These are phyloP conservation scores for Eutypa lata DNA, from an alignment of 2,329 filamentous ascomycete genomes.

Conservation along the genomic window DNA sequence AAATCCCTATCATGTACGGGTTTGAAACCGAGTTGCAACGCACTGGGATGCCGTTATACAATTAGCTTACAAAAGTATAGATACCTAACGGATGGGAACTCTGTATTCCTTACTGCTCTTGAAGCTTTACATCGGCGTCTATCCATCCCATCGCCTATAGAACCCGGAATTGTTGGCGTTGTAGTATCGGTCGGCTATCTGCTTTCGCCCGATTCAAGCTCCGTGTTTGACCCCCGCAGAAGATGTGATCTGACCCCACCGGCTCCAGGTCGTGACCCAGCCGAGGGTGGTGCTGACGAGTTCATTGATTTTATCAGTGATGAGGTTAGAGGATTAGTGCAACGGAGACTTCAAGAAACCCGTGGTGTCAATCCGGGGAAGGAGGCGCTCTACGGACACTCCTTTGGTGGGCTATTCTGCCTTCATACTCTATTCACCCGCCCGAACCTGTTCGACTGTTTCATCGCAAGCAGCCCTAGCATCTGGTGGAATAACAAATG, in stretches of 20 bases:
- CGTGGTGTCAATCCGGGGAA: constrained; percentile 25
- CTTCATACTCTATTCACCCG: constrained; percentile 41
- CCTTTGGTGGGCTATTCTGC: constrained; percentile 45
- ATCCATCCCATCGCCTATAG: constrained; percentile 12
- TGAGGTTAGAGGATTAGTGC: constrained; percentile 32
- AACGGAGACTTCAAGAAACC: constrained; percentile 24
- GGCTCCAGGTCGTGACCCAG: constrained; percentile 17
- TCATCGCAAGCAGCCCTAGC: constrained; percentile 42
- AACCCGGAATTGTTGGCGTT: constrained; percentile 24
- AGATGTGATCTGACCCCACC: constrained; percentile 29
- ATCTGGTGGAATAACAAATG: constrained; percentile 46
- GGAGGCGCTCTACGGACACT: constrained; percentile 47
- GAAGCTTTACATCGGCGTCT: constrained; percentile 16
- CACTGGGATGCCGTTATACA: background rate
- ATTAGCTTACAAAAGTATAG: constrained; percentile 11
- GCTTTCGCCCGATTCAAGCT: constrained; percentile 10
- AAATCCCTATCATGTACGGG: background rate
- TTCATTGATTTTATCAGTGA: constrained; percentile 42
- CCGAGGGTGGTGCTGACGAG: constrained; percentile 39
- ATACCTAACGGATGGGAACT: constrained; percentile 33
- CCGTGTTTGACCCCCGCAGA: constrained; percentile 27
- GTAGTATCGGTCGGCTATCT: constrained; percentile 33
- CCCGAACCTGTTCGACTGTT: constrained; percentile 29
- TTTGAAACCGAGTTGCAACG: background rate
- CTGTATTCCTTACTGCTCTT: constrained; percentile 31